Conservation (phyloP, 108 stramenopile genomes). For the Aurantiochytrium sp. region DNA sequence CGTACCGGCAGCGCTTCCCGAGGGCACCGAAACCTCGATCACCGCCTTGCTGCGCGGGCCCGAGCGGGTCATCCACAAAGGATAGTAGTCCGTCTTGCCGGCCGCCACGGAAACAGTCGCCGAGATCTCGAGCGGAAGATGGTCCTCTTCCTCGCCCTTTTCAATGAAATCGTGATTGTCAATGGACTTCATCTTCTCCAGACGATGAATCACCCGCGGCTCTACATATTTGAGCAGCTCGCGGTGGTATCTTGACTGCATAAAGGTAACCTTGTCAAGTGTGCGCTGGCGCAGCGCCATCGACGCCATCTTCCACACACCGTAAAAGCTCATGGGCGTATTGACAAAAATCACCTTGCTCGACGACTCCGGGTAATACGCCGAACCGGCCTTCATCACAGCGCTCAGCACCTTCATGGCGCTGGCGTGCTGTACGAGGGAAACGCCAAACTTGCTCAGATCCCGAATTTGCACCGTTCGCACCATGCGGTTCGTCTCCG, state of each 20-base stretch:
- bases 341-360: neutral
- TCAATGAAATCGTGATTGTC: neutral
- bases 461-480: slow-evolving; percentile 5
- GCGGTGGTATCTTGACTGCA: neutral
- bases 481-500: neutral
- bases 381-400: slow-evolving; percentile 5
- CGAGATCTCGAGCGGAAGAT: neutral
- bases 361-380: neutral
- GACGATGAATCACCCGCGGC: neutral
- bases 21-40: neutral
- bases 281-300: neutral
- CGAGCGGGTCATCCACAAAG: slow-evolving; percentile 6
- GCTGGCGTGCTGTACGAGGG: neutral
- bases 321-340: neutral
- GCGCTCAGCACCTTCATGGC: neutral
- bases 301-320: neutral
- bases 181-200: neutral
- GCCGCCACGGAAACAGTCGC: neutral
- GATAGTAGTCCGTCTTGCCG: neutral
- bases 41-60: neutral
- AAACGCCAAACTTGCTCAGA: neutral
- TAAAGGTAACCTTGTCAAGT: neutral
- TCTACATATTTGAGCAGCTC: slow-evolving; percentile 12
- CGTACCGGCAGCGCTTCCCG: neutral
- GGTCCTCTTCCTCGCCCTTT: neutral